These are phyloP conservation scores for Aureobasidium pullulans DNA, from an alignment of 2,329 filamentous ascomycete species.

Conservation along the genomic window DNA sequence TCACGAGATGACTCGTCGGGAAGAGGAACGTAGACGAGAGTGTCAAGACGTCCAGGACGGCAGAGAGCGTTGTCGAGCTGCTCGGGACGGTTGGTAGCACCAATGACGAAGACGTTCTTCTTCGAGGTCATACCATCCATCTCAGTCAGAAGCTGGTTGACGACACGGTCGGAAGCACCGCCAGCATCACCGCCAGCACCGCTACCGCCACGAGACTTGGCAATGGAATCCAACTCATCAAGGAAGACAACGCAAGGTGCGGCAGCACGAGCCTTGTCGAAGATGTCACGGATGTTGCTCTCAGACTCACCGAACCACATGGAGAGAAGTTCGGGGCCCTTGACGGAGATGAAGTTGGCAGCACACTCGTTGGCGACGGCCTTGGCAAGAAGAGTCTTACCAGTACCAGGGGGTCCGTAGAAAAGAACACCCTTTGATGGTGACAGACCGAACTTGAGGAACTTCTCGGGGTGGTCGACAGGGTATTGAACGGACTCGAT, in stretches of 20 bases:
- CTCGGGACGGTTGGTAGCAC: conserved; percentile 96
- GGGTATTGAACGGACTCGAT: conserved; percentile 99
- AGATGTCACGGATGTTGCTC: conserved; percentile 99
- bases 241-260: conserved; percentile 98
- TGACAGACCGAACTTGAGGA: conserved; percentile 99
- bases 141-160: conserved; percentile 98
- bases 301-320: conserved; percentile 99
- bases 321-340: conserved; percentile 94
- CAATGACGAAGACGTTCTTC: conserved; percentile 99
- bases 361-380: conserved; percentile 98
- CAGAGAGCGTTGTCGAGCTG: conserved; percentile 97
- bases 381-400: conserved; percentile 99
- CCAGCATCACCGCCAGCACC: conserved; percentile 93
- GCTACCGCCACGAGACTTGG: conserved; percentile 97
- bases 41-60: conserved; percentile 97
- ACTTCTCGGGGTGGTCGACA: conserved; percentile 98
- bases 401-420: conserved; percentile 97
- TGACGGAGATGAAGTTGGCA: conserved; percentile 99
- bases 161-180: conserved; percentile 97
- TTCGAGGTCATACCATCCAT: conserved; percentile 99
- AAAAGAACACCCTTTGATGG: conserved; percentile 97
- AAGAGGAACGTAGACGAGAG: conserved; percentile 94
- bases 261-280: conserved; percentile 97
- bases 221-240: conserved; percentile 96
- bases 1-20: conserved; percentile 86